A percentile compares a stretch with the other conserved stretches of the same genome.
phyloP scores from a whole-genome alignment of 345 rosid species.

The Salix dunnii region DNA sequence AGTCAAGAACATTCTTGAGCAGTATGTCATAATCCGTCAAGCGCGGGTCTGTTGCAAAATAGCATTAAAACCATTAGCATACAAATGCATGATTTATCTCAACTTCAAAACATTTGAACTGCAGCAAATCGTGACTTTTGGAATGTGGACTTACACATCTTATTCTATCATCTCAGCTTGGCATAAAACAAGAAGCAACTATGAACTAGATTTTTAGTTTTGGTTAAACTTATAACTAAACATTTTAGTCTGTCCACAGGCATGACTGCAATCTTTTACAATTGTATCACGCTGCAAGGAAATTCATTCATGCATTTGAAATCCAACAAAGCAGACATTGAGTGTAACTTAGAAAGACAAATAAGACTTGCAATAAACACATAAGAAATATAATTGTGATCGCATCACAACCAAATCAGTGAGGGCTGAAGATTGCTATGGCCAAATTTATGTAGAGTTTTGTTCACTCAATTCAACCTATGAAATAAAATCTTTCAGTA shows the following conservation, averaged over 20 bases:
- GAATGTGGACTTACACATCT: background rate
- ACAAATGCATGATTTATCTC: conserved; percentile 9
- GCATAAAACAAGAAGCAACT: background rate
- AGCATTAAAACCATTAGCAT: conserved; percentile 11
- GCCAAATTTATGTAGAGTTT: background rate
- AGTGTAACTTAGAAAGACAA: background rate
- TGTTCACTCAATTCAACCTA: background rate
- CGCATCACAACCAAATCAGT: background rate
- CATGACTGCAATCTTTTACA: background rate
- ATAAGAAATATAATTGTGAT: background rate
- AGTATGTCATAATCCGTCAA: conserved; percentile 90
- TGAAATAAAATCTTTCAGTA: background rate
- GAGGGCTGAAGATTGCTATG: background rate
- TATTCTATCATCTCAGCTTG: background rate
- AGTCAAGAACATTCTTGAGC: conserved; percentile 73
- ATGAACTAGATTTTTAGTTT: background rate
- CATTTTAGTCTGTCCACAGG: background rate
- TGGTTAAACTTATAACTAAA: background rate
- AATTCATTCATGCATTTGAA: background rate
- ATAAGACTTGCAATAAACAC: background rate
- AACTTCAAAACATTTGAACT: background rate
- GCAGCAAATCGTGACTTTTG: background rate
- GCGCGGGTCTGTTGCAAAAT: conserved; percentile 71
- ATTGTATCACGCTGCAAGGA: background rate
- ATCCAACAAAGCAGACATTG: background rate